Evolutionary conservation across 768 basidiomycete genomes (phyloP), one percentile per base, ranked within the genome.

Genomic region (Albatrellus ellisii): DNA sequence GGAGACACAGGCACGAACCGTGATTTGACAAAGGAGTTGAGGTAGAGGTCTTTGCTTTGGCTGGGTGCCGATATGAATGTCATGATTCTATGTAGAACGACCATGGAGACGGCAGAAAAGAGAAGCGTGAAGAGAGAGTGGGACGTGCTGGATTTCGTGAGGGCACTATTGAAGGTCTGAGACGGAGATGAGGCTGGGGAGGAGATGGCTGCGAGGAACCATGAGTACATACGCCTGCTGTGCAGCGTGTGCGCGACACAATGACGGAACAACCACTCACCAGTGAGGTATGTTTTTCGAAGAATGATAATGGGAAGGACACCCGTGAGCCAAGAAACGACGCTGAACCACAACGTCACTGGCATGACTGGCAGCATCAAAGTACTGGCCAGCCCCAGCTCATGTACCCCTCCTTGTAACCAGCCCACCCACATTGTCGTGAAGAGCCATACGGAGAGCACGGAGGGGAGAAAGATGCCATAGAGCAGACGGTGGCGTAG

Each of bases 21-120:
- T 25, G 80, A 84, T 46, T 75, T 77, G 12, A 80, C 73, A 43
- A 85, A 84, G 0, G 83, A 15, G 0, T 62, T 57, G 5, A 85
- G 54, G 29, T 59, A 64, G 12, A 67, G 54, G 46, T 73, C 68
- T n/a, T n/a, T n/a, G n/a, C n/a, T n/a, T n/a, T n/a, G n/a, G n/a
- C n/a, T n/a, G 1, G 58, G 58, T 12, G 54, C 54, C 5, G 46
- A 51, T 2, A 59, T 46, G 32, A 62, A 57, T 0, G 64, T 57
- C 42, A 70, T 56, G 7, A 59, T 8, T 2, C 66, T 54, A 48
- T 81, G 68, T 6, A 79, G 45, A 0, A 53, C 44, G 0, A 74
- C 55, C 8, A 74, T 57, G 1, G 56, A 44, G 0, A 70, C 37
- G 0, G 76, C 64, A 26, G 77, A 76, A 2, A 62, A 36, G 6